Evolutionary conservation across 768 basidiomycete genomes (phyloP).

Genomic region (Hortiboletus flavorubellus): DNA sequence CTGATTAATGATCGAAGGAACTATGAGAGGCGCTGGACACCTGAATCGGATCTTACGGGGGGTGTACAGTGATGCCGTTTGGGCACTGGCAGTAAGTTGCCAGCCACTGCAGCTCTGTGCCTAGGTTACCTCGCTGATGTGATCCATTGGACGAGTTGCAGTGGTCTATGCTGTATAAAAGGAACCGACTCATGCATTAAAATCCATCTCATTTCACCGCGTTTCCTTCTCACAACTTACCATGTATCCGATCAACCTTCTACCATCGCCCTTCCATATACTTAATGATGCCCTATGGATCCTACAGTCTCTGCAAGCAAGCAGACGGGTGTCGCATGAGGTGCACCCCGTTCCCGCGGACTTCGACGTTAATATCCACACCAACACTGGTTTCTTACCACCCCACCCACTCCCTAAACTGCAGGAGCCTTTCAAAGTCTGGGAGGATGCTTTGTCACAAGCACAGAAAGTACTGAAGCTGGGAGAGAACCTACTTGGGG

Average conservation of each 20-base stretch:
- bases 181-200: not conserved
- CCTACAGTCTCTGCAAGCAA: conserved; percentile 42
- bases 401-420: conserved; percentile 56
- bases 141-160: conserved; percentile 27
- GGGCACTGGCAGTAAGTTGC: conserved; percentile 15
- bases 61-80: conserved; percentile 28
- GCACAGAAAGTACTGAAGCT: conserved; percentile 54
- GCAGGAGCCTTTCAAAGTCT: conserved; percentile 50
- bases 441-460: conserved; percentile 64
- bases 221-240: conserved; percentile 1
- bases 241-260: conserved; percentile 36
- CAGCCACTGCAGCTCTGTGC: conserved; percentile 33
- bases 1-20: conserved; percentile 19
- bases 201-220: conserved; percentile 8
- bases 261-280: conserved; percentile 54
- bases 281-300: conserved; percentile 45
- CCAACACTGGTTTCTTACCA: conserved; percentile 83
- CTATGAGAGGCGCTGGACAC: conserved; percentile 18
- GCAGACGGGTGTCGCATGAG: conserved; percentile 27
- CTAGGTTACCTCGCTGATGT: conserved; percentile 34
- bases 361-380: conserved; percentile 48
- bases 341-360: conserved; percentile 39
- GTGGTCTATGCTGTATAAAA: conserved; percentile 34
- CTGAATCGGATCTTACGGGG: conserved; percentile 22
- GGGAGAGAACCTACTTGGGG: conserved; percentile 53